These are phyloP conservation scores for Teratosphaeria pseudoeucalypti DNA, from an alignment of 2,329 filamentous ascomycete species.

Conservation along the genomic window DNA sequence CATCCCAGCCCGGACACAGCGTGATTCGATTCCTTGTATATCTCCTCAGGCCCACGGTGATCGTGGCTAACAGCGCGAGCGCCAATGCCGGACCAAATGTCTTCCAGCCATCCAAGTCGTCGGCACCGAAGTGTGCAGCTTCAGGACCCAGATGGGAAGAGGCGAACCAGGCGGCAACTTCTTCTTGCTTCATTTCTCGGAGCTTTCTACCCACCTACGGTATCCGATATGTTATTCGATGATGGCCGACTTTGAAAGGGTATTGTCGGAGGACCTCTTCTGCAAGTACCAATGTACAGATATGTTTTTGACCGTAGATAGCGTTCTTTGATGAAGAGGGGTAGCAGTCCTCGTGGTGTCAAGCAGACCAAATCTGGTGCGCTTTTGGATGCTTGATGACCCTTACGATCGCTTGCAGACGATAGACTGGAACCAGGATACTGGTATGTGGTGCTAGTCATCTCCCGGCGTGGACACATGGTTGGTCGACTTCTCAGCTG, in stretches of 20 bases:
- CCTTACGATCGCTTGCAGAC: background rate
- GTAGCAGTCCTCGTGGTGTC: background rate
- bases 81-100: constrained; percentile 24
- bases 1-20: constrained; percentile 25
- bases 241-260: background rate
- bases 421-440: background rate
- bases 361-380: background rate
- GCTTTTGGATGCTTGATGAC: background rate
- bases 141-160: background rate
- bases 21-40: constrained; percentile 25
- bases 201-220: background rate
- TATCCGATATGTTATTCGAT: background rate
- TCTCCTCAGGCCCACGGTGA: constrained; percentile 25
- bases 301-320: background rate
- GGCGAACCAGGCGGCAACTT: background rate
- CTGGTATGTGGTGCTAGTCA: background rate
- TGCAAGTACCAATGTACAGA: background rate
- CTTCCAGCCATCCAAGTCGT: constrained; percentile 20
- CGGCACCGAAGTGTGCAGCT: constrained; percentile 4
- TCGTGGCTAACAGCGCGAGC: constrained; percentile 19
- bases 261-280: background rate
- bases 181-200: background rate
- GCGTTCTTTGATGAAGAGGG: background rate
- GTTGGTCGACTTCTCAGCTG: background rate
- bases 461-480: background rate